Base-by-base conservation (phyloP, 164 flowering plant species). In the Umbilicus rupestris region DNA sequence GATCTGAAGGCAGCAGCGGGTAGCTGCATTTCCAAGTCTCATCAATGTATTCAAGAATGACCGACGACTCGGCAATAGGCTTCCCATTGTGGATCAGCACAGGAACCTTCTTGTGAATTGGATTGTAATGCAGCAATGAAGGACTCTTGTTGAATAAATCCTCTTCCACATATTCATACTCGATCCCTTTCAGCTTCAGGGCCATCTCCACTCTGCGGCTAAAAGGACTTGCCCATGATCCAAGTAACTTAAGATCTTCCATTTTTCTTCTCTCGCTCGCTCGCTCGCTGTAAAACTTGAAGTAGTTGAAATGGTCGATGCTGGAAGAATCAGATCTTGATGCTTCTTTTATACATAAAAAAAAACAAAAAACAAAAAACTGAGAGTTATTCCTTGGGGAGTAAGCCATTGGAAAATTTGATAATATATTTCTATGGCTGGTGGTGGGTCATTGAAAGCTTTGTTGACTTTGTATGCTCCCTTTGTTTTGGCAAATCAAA, bases 21-120 rank as follows among this genome's bases (percentile, higher is more conserved):
- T 64, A 49, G 30, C 33, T 26, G 15, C 12, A 31, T 30, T 68
- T 63, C 80, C 80, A 77, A 10, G 73, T 72, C 42, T 79, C 77
- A 7, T 78, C 81, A 19, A 78, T 72, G 73, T 76, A 79, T 46
- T 79, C 77, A 29, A 79, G 64, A 35, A 79, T 77, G 16, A 79
- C 41, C 7, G 65, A 63, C 0, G 82, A 77, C 68, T 79, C 82
- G 1, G 37, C 63, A 12, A 76, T 62, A 0, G 84, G 76, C 42
- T 71, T 74, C 1, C 74, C 83, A 39, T 74, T 74, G 79, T 80
- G 79, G 6, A 80, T 24, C 14, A 80, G 76, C 22, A 74, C 75
- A 7, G 83, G 81, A 33, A 80, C 60, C 45, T 75, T 73, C 74
- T 80, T 69, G 72, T 80, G 72, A 62, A 77, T 63, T 1, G 83